A percentile compares a stretch with the other conserved stretches of the same genome.
Evolutionary conservation across 2,329 filamentous ascomycete species (phyloP).

Genomic region (Nannizziopsis arthrosporioides): DNA sequence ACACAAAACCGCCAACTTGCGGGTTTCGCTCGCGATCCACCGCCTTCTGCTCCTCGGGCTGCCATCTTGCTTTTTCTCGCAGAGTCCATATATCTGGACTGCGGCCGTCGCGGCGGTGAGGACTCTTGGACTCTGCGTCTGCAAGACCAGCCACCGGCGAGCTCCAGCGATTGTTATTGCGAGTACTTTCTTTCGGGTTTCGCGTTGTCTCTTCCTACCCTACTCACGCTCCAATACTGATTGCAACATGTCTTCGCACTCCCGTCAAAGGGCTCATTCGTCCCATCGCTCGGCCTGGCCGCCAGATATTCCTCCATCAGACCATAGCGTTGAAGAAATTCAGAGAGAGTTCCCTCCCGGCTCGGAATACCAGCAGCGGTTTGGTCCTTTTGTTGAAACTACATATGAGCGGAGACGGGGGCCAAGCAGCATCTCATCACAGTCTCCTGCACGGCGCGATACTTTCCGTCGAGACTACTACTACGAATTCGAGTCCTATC

Average conservation of each 20-base stretch:
- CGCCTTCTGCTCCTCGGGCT: no score
- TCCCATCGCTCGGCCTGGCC: neutral
- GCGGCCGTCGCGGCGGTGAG: no score
- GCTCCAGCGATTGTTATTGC: neutral
- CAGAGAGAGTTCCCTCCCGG: constrained; percentile 73
- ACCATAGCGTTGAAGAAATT: constrained; percentile 63
- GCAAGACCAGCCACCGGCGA: no score
- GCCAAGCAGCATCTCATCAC: neutral
- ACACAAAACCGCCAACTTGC: no score
- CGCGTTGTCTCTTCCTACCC: neutral
- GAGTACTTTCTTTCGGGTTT: neutral
- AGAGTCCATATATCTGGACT: no score
- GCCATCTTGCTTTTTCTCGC: no score
- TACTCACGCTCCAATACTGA: neutral
- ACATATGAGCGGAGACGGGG: constrained; percentile 2
- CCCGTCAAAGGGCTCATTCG: neutral
- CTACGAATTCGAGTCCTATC: neutral
- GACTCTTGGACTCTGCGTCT: no score
- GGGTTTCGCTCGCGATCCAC: no score
- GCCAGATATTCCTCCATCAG: constrained; percentile 29
- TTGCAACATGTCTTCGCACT: neutral
- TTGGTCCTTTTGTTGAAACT: neutral
- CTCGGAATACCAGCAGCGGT: constrained; percentile 23
- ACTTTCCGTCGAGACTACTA: neutral
- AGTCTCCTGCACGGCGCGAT: neutral